phyloP scores from a whole-genome alignment of 768 basidiomycete genomes.

The Kwoniella shandongensis region DNA sequence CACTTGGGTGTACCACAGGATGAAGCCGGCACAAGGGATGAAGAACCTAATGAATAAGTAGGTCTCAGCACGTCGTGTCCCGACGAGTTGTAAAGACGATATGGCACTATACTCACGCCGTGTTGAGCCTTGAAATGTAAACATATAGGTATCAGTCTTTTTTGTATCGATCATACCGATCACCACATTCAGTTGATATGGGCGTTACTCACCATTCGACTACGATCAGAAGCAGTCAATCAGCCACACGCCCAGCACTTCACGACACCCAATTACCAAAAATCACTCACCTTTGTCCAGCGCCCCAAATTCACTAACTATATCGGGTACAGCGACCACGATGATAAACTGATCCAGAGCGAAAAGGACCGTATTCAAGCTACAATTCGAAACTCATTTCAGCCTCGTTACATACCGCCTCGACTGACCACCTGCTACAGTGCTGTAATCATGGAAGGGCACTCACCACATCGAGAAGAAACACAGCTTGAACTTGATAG shows the following conservation, averaged over 20 bases:
- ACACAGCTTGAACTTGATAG: constrained; percentile 22
- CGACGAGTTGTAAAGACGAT: no score
- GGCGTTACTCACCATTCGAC: constrained; percentile 18
- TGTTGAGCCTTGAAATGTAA: constrained; percentile 19
- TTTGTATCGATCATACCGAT: no score
- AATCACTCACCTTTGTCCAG: constrained; percentile 27
- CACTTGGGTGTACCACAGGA: constrained; percentile 29
- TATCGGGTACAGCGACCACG: constrained; percentile 31
- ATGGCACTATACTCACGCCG: constrained; percentile 21
- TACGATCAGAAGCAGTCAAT: neutral
- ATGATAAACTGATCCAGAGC: constrained; percentile 38
- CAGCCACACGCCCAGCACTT: no score
- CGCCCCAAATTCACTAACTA: constrained; percentile 23
- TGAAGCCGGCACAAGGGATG: constrained; percentile 33
- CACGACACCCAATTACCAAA: no score
- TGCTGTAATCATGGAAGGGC: no score
- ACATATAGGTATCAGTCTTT: no score
- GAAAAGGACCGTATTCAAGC: constrained; percentile 29
- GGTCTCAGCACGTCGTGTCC: neutral
- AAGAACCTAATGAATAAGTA: constrained; percentile 24
- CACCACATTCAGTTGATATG: no score
- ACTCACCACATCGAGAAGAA: constrained; percentile 33
- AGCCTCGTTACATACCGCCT: no score
- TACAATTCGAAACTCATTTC: no score
- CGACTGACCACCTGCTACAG: no score